Conservation (phyloP, 2,329 filamentous ascomycete species). For the Aspergillus ustus region DNA sequence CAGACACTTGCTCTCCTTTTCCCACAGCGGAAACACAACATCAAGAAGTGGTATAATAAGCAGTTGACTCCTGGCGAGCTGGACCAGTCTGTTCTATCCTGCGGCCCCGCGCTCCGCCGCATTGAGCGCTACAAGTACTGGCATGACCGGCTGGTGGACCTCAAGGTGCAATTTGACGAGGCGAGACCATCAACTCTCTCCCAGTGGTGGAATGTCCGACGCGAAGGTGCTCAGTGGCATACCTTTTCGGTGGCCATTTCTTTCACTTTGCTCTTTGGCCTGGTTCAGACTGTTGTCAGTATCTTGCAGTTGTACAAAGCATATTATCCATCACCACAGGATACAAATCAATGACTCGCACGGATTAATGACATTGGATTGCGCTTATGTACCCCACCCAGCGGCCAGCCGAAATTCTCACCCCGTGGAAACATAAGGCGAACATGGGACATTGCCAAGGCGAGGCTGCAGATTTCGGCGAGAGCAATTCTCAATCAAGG, state of each 20-base stretch:
- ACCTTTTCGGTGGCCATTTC: conserved; percentile 51
- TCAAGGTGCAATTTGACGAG: conserved; percentile 51
- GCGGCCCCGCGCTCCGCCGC: neutral
- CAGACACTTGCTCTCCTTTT: conserved; percentile 1
- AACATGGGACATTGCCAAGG: no score
- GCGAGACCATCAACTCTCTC: conserved; percentile 38
- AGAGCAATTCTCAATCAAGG: no score
- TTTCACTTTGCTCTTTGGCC: conserved; percentile 46
- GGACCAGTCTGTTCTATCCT: neutral
- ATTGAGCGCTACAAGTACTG: conserved; percentile 46
- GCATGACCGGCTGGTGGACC: conserved; percentile 48
- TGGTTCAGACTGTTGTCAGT: conserved; percentile 49
- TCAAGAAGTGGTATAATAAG: neutral
- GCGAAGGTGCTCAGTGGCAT: conserved; percentile 51
- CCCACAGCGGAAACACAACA: neutral
- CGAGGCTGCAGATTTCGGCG: neutral
- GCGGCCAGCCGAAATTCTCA: no score
- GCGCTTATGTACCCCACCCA: no score
- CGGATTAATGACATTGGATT: no score
- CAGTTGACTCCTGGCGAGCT: neutral
- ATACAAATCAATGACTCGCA: no score
- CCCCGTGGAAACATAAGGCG: no score
- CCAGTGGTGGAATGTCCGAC: conserved; percentile 46
- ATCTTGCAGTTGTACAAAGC: conserved; percentile 47
- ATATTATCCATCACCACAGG: neutral